Base-by-base conservation (phyloP, 2,329 filamentous ascomycete genomes). In the Sclerotinia trifoliorum region DNA sequence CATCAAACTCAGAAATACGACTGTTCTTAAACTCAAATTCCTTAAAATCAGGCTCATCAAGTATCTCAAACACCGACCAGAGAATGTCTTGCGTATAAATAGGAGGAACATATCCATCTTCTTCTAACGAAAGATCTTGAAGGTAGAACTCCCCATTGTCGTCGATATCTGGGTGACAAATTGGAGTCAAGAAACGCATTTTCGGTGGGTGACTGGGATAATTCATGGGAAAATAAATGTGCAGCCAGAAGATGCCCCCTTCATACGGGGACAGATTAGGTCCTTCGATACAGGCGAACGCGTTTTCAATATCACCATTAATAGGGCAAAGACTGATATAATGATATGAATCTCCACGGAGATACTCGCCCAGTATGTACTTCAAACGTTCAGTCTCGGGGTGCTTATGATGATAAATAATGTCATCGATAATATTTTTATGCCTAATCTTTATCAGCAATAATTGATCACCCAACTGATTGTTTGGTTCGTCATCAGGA, bases 221-320 rank as follows among this genome's bases (percentile, higher is more conserved):
- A 15, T 3, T 2, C 17, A 5, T 1, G 6, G 61, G 61, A n/a
- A 52, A 64, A 10, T 21, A 42, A 8, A 64, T 29, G 21, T 64
- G 61, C 10, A 64, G 10, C 35, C 49, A 64, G 61, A 64, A 64
- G 21, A 54, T 54, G 13, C 32, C 61, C 10, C 48, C 48, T 4
- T 48, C 48, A 15, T 64, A 64, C 13, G 61, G 48, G 15, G 29
- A n/a, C 2, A 26, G n/a, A 6, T 6, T 15, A 8, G 61, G 61
- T 8, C 48, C 61, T 15, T 64, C 48, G 11, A 64, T 64, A n/a
- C 48, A 52, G 29, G 61, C 61, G 15, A 46, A 4, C 21, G 24
- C 56, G 6, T 60, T 44, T 46, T 4, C 10, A 19, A 21, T 24
- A 17, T 46, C 39, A 1, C 26, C 19, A n/a, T 6, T 5, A 8